phyloP scores from a whole-genome alignment of 176 grass and related monocot genomes.

The Rhynchospora pubera region DNA sequence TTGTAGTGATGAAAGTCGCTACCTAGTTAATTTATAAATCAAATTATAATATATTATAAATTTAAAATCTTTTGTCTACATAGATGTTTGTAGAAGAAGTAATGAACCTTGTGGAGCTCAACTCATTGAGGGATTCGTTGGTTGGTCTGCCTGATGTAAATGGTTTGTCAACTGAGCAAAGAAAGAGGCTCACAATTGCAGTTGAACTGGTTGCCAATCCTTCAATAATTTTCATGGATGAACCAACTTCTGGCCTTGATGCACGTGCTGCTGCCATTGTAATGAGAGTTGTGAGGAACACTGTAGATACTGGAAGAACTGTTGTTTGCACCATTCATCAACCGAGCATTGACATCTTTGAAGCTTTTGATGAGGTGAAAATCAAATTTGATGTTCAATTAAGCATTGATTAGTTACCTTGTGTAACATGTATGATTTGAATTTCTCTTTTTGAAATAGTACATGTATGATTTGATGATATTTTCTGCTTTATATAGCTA shows the following conservation, averaged over 20 bases:
- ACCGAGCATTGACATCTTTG: slow-evolving; percentile 97
- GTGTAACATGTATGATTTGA: no score
- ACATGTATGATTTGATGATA: slow-evolving; percentile 3
- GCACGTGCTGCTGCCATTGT: slow-evolving; percentile 90
- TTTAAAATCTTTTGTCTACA: slow-evolving; percentile 10
- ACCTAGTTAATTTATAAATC: neutral
- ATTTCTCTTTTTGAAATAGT: no score
- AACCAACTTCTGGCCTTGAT: slow-evolving; percentile 88
- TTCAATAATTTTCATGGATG: slow-evolving; percentile 95
- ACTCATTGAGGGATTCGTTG: slow-evolving; percentile 56
- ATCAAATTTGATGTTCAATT: no score
- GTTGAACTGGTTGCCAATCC: slow-evolving; percentile 94
- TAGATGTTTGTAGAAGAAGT: slow-evolving; percentile 88
- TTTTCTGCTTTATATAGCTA: slow-evolving; percentile 37
- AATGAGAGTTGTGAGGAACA: slow-evolving; percentile 86
- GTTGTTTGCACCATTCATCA: slow-evolving; percentile 97
- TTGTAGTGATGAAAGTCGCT: neutral
- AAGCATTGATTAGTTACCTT: no score
- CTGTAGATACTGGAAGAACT: slow-evolving; percentile 79
- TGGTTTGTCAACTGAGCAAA: slow-evolving; percentile 83
- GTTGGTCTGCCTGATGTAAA: slow-evolving; percentile 79
- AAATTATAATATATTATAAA: slow-evolving; percentile 19
- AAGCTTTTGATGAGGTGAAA: slow-evolving; percentile 88
- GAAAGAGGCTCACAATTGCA: slow-evolving; percentile 87
- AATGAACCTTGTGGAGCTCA: slow-evolving; percentile 89